Evolutionary conservation across 1,139 yeast genomes (phyloP), one percentile per base, ranked within the genome.

Genomic region (Meyerozyma carpophila): DNA sequence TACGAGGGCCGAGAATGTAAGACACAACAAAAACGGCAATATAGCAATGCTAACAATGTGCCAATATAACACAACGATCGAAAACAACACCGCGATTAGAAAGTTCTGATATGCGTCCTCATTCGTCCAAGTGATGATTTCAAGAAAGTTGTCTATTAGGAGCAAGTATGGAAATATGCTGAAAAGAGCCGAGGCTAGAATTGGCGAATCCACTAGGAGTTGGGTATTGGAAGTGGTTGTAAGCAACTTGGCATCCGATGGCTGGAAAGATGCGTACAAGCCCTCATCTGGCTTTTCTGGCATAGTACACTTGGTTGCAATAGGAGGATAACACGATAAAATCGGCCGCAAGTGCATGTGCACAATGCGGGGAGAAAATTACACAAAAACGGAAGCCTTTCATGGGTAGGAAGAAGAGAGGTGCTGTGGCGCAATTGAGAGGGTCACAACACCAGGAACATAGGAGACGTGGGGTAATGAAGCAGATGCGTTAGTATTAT

Each of bases 91-190:
- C 41, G 77, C 63, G 4, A 72, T 41, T n/a, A 77, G 55, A 46
- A 75, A 68, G 51, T 77, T 78, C 47, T 68, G 66, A 50, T 73
- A 76, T 5, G 72, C 75, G 44, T 77, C 77, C 2, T 68, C 73
- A 49, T 77, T 75, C 2, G 83, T 77, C 84, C 84, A 79, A 1
- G 82, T 77, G 16, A 76, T 50, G 8, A 75, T 57, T 40, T 74
- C 77, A 26, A 79, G 57, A 8, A 70, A 47, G 39, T 66, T 62
- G 54, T 79, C 82, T 39, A 70, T 57, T 37, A 77, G 53, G 18
- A 76, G 54, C 38, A 79, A 60, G 49, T 73, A 64, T 0, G 83
- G 82, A 48, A 75, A 77, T 29, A 74, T 65, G 42, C 70, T 66
- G 29, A 76, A 66, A 39, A 79, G 62, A 1, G 79, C 75, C 11